Percentiles rank a stretch among this genome's conserved stretches.
These are phyloP conservation scores for Sclerotinia glacialis DNA, from an alignment of 2,329 filamentous ascomycete genomes.

Conservation along the genomic window DNA sequence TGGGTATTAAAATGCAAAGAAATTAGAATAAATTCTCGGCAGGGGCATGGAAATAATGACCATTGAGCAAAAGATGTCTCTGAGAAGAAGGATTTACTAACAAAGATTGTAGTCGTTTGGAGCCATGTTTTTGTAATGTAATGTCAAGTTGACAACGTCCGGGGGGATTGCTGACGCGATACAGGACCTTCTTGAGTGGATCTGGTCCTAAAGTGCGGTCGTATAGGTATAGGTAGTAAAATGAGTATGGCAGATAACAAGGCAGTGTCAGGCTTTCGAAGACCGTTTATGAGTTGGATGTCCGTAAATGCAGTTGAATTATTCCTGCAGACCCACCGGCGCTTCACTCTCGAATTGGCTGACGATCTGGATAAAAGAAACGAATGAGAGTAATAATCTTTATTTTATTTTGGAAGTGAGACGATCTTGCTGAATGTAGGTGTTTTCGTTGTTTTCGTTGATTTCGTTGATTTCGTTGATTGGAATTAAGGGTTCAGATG, in stretches of 20 bases:
- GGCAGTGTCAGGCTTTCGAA: neutral
- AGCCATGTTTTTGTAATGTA: slow-evolving; percentile 5
- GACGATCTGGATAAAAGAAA: neutral
- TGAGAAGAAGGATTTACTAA: slow-evolving; percentile 5
- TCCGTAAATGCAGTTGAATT: neutral
- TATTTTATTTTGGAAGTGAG: neutral
- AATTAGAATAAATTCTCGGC: neutral
- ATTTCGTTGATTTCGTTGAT: slow-evolving; percentile 14
- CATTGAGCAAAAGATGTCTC: neutral
- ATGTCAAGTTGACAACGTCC: neutral
- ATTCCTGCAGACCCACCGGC: neutral
- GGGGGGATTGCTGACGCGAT: neutral
- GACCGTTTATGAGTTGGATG: neutral
- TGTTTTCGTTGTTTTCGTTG: slow-evolving; percentile 9
- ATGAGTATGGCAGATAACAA: neutral
- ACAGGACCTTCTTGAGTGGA: neutral
- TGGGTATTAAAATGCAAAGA: neutral
- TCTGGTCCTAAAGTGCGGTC: neutral
- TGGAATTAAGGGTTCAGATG: slow-evolving; percentile 13
- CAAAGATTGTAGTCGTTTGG: slow-evolving; percentile 11
- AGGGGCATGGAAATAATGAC: neutral
- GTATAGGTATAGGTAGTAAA: neutral
- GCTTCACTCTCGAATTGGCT: neutral
- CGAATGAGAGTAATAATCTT: neutral
- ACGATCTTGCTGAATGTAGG: neutral